Evolutionary conservation across 2,329 filamentous ascomycete genomes (phyloP), one percentile per base, ranked within the genome.

Genomic region (Ceratocystis huliohia): DNA sequence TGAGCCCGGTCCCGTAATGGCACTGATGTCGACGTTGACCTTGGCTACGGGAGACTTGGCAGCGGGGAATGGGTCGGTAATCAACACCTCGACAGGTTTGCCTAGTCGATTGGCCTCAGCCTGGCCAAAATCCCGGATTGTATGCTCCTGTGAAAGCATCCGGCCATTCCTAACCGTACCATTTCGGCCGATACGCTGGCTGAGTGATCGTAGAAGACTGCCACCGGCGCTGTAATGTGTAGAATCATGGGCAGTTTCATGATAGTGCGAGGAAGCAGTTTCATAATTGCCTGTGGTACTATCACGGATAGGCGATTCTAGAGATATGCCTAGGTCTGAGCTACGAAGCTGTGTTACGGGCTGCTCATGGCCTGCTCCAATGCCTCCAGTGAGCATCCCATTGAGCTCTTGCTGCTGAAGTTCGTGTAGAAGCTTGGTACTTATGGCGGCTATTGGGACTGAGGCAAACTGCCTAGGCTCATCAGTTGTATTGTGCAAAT

Each of bases 51-150:
- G 28, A n/a, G 28, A 30, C n/a, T 37, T 59, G 2, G 1, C 30
- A 2, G 56, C 15, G 56, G 33, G 6, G 41, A 44, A 57, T 1
- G 72, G 71, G 22, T 73, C 76, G 28, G 80, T 79, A 30, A 84
- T 74, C 59, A 86, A 79, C 1, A 86, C 81, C 71, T 85, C 79
- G 67, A 86, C 82, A 1, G 85, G 79, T 69, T 84, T 77, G 17
- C 82, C 83, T n/a, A 79, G 76, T 67, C 80, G 80, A 70, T 86
- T 84, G 0, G 84, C 84, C 71, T 85, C 82, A 10, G 75, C 78
- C 72, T 86, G 84, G 0, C 79, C 83, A 20, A 82, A 74, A 22
- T 78, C 75, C 66, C 76, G 78, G 65, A 85, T 74, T 0, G 78
- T 80, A 63, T 78, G 73, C 8, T 71, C 70, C 48, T 77, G 75